Conservation (phyloP, 768 basidiomycete genomes). For the Suillus cothurnatus region DNA sequence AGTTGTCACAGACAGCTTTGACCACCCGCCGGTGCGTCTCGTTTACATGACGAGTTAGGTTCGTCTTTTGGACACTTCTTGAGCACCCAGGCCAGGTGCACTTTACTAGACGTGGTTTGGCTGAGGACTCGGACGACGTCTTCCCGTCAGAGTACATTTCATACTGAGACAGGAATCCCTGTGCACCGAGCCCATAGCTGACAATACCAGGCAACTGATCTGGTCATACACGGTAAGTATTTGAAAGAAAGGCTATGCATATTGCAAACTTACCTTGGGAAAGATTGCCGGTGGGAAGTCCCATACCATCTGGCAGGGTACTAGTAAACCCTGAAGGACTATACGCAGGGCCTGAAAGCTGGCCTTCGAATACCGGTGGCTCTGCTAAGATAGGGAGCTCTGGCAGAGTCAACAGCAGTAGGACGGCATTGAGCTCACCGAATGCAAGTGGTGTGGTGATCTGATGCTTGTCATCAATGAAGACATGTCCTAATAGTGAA, state of each 20-base stretch:
- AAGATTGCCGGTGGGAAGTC: no score
- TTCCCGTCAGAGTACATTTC: background rate
- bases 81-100: background rate
- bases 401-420: background rate
- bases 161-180: background rate
- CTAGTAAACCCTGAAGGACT: background rate
- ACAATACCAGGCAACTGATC: background rate
- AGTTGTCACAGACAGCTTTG: background rate
- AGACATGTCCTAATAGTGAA: background rate
- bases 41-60: background rate
- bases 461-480: background rate
- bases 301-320: background rate
- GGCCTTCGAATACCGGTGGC: background rate
- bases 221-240: background rate
- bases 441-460: background rate
- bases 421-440: background rate
- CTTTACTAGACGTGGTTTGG: background rate
- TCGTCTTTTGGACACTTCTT: background rate
- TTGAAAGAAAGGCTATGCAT: background rate
- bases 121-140: background rate
- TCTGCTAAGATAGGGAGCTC: background rate
- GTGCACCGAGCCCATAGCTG: background rate
- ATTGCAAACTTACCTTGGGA: background rate
- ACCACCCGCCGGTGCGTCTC: background rate
- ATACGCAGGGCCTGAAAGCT: background rate